Percentiles rank a stretch among this genome's conserved stretches.
Evolutionary conservation across 495 filamentous ascomycete species (phyloP).

Genomic region (Penicillium cosmopolitanum): DNA sequence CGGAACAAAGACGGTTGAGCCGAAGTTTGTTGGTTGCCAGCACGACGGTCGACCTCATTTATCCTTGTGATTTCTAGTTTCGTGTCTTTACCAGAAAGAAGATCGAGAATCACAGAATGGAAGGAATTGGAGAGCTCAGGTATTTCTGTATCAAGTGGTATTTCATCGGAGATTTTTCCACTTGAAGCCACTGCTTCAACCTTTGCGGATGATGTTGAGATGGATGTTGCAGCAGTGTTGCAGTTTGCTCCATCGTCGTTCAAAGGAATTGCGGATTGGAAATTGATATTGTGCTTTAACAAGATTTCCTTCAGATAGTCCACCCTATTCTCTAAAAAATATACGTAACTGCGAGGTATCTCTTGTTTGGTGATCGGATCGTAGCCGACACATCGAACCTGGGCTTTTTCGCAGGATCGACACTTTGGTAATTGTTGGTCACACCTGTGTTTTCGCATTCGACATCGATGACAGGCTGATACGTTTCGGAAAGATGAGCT

Average conservation of each 20-base stretch:
- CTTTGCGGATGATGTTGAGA: neutral
- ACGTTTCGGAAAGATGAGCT: slow-evolving; percentile 81
- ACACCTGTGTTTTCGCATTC: slow-evolving; percentile 88
- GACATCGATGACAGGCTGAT: slow-evolving; percentile 89
- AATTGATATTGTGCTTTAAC: slow-evolving; percentile 65
- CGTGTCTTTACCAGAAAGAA: neutral
- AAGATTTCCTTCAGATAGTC: slow-evolving; percentile 77
- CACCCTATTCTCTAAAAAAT: slow-evolving; percentile 84
- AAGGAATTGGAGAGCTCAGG: neutral
- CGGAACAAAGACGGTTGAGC: neutral
- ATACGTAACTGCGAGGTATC: slow-evolving; percentile 91
- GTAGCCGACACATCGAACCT: slow-evolving; percentile 85
- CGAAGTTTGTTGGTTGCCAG: neutral
- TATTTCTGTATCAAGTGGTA: neutral
- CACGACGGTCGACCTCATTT: neutral
- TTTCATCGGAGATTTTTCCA: neutral
- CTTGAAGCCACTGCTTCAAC: neutral
- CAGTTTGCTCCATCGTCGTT: slow-evolving; percentile 25
- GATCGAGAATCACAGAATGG: neutral
- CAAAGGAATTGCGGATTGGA: slow-evolving; percentile 71
- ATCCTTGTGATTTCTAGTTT: neutral
- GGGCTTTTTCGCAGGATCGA: slow-evolving; percentile 83
- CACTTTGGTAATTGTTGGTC: slow-evolving; percentile 89
- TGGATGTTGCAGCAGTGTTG: neutral
- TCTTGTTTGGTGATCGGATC: slow-evolving; percentile 93